Percentiles rank a stretch among this genome's conserved stretches.
These are phyloP conservation scores for Diaporthe vaccinii DNA, from an alignment of 2,329 filamentous ascomycete species.

Conservation along the genomic window DNA sequence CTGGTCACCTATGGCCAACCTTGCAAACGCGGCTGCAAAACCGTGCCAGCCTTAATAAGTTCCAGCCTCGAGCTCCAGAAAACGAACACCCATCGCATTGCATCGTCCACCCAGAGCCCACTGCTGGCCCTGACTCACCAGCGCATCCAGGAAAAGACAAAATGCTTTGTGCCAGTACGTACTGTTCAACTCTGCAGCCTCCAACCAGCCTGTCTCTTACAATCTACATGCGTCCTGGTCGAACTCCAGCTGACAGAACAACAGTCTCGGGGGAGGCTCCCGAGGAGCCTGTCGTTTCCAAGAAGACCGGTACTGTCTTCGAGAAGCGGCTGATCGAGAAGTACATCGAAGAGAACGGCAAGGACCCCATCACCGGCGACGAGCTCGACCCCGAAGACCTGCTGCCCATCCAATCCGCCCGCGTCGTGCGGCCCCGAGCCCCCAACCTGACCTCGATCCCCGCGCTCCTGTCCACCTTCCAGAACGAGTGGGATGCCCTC, in stretches of 20 bases:
- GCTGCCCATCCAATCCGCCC: constrained; percentile 85
- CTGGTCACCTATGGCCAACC: not conserved
- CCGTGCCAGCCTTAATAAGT: constrained; percentile 8
- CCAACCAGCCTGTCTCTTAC: not conserved
- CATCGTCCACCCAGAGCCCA: not conserved
- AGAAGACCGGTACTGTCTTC: constrained; percentile 93
- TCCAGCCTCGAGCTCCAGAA: constrained; percentile 19
- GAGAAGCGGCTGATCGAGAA: constrained; percentile 96
- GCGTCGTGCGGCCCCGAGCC: constrained; percentile 88
- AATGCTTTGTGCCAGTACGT: constrained; percentile 42
- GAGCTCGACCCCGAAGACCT: constrained; percentile 88
- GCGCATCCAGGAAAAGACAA: constrained; percentile 23
- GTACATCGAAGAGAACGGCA: constrained; percentile 93
- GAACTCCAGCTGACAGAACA: not conserved
- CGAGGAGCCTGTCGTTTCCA: constrained; percentile 93
- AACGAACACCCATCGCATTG: constrained; percentile 9
- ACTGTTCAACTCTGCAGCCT: not conserved
- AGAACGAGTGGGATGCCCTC: constrained; percentile 98
- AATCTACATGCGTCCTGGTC: not conserved
- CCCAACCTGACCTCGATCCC: constrained; percentile 97
- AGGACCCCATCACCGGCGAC: constrained; percentile 91
- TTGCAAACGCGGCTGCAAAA: constrained; percentile 35
- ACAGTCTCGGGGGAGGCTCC: constrained; percentile 96
- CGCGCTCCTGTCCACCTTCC: constrained; percentile 91
- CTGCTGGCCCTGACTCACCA: constrained; percentile 11